Percentiles rank a stretch among this genome's conserved stretches.
These are phyloP conservation scores for Trichoderma parareesei DNA, from an alignment of 495 filamentous ascomycete genomes.

Conservation along the genomic window DNA sequence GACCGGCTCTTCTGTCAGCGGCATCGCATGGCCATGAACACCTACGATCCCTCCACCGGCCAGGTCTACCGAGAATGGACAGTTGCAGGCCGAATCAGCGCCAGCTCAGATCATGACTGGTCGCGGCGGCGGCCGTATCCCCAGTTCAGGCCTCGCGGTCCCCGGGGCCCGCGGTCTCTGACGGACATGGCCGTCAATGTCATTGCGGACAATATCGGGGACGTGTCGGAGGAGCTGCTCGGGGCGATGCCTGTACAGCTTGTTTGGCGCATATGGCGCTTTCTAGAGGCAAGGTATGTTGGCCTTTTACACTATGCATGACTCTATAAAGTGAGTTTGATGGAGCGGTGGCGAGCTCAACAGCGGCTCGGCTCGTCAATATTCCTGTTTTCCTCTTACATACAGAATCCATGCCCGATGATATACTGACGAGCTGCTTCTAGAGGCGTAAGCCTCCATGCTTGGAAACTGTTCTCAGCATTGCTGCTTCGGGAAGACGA, in stretches of 20 bases:
- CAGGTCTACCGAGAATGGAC: conserved; percentile 15
- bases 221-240: conserved; percentile 11
- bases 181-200: conserved; percentile 18
- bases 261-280: conserved; percentile 16
- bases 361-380: too few species aligned
- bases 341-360: too few species aligned
- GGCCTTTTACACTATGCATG: background rate
- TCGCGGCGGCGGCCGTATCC: background rate
- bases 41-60: conserved; percentile 9
- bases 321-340: too few species aligned
- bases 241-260: conserved; percentile 15
- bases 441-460: conserved; percentile 16
- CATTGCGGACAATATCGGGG: conserved; percentile 17
- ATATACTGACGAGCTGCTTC: background rate
- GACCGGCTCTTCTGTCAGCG: background rate
- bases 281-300: conserved; percentile 11
- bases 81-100: background rate
- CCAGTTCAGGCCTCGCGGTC: background rate
- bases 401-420: background rate
- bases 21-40: background rate
- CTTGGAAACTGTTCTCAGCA: conserved; percentile 19
- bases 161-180: conserved; percentile 19
- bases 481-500: conserved; percentile 5
- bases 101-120: conserved; percentile 1
- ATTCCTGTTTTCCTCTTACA: too few species aligned